These are phyloP conservation scores for Globisporangium nunn DNA, from an alignment of 352 stramenopile genomes.

Conservation along the genomic window DNA sequence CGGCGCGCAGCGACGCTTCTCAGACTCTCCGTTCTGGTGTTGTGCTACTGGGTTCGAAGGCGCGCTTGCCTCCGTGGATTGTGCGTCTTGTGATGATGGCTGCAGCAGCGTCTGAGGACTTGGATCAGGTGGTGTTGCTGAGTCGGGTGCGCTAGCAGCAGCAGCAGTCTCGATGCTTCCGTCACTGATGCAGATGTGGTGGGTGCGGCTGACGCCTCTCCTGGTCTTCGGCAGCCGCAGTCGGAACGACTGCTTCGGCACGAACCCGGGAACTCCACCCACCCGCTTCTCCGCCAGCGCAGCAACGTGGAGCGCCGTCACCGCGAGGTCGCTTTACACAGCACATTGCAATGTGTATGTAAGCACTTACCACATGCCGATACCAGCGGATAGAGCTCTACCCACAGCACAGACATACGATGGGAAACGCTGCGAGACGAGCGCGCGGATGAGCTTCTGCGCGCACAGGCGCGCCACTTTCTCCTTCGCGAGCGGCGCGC, in stretches of 20 bases:
- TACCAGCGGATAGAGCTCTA: too few species aligned
- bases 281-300: conserved; percentile 30
- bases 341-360: neutral
- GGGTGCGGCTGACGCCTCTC: neutral
- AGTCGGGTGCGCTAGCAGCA: too few species aligned
- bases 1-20: neutral
- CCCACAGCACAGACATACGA: neutral
- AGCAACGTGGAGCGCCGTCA: conserved; percentile 50
- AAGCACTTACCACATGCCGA: too few species aligned
- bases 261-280: conserved; percentile 32
- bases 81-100: neutral
- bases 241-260: conserved; percentile 55
- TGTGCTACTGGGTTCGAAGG: too few species aligned
- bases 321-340: conserved; percentile 24
- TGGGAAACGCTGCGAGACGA: conserved; percentile 22
- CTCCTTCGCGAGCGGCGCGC: conserved; percentile 14
- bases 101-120: neutral
- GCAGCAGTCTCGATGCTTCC: neutral
- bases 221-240: conserved; percentile 42
- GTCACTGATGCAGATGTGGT: conserved; percentile 6
- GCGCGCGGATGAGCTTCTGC: conserved; percentile 53
- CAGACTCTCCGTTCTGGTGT: too few species aligned
- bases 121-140: too few species aligned
- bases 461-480: conserved; percentile 37
- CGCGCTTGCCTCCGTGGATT: too few species aligned